These are phyloP conservation scores for Herpetomonas samuelpessoai DNA, from an alignment of 208 protist genomes.

Conservation along the genomic window DNA sequence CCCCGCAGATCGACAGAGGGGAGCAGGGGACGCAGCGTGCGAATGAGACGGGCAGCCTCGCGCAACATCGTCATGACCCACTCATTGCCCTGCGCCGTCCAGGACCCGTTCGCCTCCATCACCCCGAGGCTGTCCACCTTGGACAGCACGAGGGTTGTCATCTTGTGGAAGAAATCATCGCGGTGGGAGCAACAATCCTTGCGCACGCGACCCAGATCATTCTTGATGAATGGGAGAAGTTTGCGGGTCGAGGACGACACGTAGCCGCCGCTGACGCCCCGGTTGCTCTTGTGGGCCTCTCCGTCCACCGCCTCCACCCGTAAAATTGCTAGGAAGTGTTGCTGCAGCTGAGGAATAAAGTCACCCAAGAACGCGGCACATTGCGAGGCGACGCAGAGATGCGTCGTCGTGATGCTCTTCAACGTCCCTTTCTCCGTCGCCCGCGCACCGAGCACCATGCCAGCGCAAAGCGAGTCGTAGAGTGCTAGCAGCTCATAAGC, in stretches of 20 bases:
- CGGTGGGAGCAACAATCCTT: slow-evolving; percentile 54
- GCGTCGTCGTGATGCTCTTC: slow-evolving; percentile 72
- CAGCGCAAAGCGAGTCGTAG: slow-evolving; percentile 70
- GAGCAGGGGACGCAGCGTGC: slow-evolving; percentile 59
- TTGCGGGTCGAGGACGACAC: slow-evolving; percentile 13
- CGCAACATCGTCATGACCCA: slow-evolving; percentile 90
- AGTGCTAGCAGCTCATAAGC: slow-evolving; percentile 77
- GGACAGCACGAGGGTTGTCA: slow-evolving; percentile 49
- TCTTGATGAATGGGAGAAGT: slow-evolving; percentile 46
- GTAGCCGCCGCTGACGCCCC: slow-evolving; percentile 4
- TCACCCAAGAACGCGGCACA: slow-evolving; percentile 68
- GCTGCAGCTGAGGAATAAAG: slow-evolving; percentile 60
- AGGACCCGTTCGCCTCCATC: slow-evolving; percentile 39
- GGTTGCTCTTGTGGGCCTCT: background rate
- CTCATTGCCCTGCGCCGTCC: slow-evolving; percentile 58
- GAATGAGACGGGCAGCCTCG: slow-evolving; percentile 75
- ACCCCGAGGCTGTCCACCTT: slow-evolving; percentile 67
- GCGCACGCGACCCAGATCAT: slow-evolving; percentile 50
- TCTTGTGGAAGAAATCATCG: slow-evolving; percentile 70
- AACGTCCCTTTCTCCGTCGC: slow-evolving; percentile 78
- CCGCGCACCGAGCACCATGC: slow-evolving; percentile 75
- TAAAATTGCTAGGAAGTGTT: slow-evolving; percentile 24
- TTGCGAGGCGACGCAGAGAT: slow-evolving; percentile 87
- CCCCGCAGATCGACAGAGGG: slow-evolving; percentile 51
- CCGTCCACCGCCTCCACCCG: background rate